Evolutionary conservation across 179 eudicot species (phyloP), one percentile per base, ranked within the genome.

Genomic region (Amaranthus tricolor): DNA sequence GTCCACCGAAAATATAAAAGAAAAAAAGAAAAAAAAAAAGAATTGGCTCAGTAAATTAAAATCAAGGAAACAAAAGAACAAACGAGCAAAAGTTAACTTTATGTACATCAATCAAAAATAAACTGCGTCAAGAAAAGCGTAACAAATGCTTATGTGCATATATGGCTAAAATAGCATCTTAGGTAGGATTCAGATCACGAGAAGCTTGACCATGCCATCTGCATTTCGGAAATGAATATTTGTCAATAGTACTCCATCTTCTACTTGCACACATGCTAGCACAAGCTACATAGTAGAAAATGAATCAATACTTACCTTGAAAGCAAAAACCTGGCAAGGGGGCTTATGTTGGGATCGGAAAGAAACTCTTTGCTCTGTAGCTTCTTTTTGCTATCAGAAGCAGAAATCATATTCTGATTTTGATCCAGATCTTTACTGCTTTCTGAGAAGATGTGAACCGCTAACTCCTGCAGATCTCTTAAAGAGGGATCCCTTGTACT

Each of bases 181-280:
- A 89, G 21, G 83, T 54, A 54, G 85, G 74, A 75, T 76, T 85
- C 70, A 83, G 70, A 82, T 91, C 94, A 49, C 86, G 83, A 13
- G 96, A 89, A 70, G 86, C 91, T 73, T 86, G 94, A 66, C 92
- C 92, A 71, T 88, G 96, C 96, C 96, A 91, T 88, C 96, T 91
- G 96, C 89, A 86, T 48, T 65, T 47, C 5, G 24, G 67, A 62
- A 62, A 47, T 6, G 10, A 44, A 45, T 16, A 15, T 50, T 19
- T 19, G 11, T 80, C 10, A 64, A 31, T 31, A 31, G 40, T 31
- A 31, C 40, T 31, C 40, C 40, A 31, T 31, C 40, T 31, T 31
- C 40, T 3, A 31, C 40, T 31, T 31, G 40, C 40, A 31, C 40
- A 2, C 2, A 31, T 31, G 1, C 40, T 31, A 15, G 20, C 5